A percentile compares a stretch with the other conserved stretches of the same genome.
Evolutionary conservation across 2,329 filamentous ascomycete species (phyloP).

Genomic region (Didymella lethalis): DNA sequence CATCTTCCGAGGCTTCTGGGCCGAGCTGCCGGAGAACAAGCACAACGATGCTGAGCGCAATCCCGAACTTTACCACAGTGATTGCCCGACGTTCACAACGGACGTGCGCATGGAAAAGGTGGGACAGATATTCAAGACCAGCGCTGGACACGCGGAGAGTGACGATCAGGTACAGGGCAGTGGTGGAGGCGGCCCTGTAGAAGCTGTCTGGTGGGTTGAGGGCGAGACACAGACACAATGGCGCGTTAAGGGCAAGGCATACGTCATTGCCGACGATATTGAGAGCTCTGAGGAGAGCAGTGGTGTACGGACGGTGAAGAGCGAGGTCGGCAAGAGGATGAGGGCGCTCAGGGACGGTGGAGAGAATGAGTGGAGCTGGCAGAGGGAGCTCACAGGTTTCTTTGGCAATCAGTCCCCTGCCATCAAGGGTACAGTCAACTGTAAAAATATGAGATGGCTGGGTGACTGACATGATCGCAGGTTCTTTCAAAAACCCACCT

Average conservation of each 20-base stretch:
- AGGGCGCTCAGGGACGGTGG: conserved; percentile 57
- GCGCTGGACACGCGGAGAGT: conserved; percentile 56
- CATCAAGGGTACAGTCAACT: conserved; percentile 69
- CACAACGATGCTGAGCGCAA: conserved; percentile 78
- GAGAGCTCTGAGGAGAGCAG: conserved; percentile 62
- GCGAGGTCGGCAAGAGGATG: conserved; percentile 70
- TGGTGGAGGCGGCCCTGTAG: conserved; percentile 74
- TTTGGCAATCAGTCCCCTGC: conserved; percentile 87
- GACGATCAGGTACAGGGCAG: conserved; percentile 57
- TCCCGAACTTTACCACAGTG: conserved; percentile 73
- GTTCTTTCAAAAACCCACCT: conserved; percentile 68
- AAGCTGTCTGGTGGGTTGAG: conserved; percentile 83
- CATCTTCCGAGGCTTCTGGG: conserved; percentile 87
- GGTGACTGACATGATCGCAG: conserved; percentile 47
- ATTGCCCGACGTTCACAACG: conserved; percentile 84
- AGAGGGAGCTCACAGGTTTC: conserved; percentile 79
- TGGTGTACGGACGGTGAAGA: conserved; percentile 66
- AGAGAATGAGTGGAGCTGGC: conserved; percentile 74
- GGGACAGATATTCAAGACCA: conserved; percentile 69
- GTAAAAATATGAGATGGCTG: background rate
- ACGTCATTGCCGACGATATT: conserved; percentile 75
- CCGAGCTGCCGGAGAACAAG: conserved; percentile 72
- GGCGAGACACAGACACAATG: conserved; percentile 78
- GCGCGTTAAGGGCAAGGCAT: conserved; percentile 80
- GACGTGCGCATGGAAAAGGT: conserved; percentile 89